Conservation (phyloP, 2,329 filamentous ascomycete genomes). For the Scedosporium apiospermum region DNA sequence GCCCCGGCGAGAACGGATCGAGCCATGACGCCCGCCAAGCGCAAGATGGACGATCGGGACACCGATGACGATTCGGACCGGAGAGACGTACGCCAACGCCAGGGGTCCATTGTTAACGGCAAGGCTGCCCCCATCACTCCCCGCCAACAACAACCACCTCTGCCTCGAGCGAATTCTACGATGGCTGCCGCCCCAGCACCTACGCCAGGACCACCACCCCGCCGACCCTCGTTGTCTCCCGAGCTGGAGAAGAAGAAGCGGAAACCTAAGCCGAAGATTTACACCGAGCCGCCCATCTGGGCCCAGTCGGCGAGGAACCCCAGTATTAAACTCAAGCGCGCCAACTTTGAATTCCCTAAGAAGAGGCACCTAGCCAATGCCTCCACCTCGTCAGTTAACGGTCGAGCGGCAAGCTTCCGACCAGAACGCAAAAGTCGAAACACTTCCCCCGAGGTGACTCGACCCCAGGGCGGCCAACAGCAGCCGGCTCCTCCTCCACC, state of each 20-base stretch:
- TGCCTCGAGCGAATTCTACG: not conserved
- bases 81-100: constrained; percentile 5
- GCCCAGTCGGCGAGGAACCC: not conserved
- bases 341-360: constrained; percentile 4
- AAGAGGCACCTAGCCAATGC: not conserved
- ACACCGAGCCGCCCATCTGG: constrained; percentile 6
- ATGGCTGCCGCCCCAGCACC: not conserved
- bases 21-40: constrained; percentile 27
- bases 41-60: constrained; percentile 28
- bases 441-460: constrained; percentile 4
- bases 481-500: constrained; percentile 7
- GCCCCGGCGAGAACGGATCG: not conserved
- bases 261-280: constrained; percentile 2
- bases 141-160: not conserved
- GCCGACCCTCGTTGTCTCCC: not conserved
- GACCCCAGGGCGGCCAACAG: constrained; percentile 2
- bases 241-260: not conserved
- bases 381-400: not conserved
- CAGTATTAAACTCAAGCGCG: not conserved
- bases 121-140: not conserved
- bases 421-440: not conserved
- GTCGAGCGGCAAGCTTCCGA: not conserved
- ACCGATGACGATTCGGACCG: constrained; percentile 5
- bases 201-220: not conserved
- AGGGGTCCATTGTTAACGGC: constrained; percentile 1